These are phyloP conservation scores for Psilocybe cubensis DNA, from an alignment of 768 basidiomycete species.

Conservation along the genomic window DNA sequence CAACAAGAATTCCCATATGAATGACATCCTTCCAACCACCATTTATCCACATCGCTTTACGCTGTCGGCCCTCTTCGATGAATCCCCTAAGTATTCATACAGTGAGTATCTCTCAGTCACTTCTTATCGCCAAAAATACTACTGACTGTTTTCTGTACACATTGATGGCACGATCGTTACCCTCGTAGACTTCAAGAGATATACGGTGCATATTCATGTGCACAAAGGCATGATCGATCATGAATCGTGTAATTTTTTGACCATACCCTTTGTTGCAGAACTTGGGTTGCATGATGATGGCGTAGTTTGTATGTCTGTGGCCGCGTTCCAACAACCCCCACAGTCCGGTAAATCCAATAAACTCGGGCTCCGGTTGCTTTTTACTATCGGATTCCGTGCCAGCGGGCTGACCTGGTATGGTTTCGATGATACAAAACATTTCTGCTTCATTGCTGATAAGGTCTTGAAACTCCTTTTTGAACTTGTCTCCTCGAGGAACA, in stretches of 20 bases:
- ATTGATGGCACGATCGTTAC: conserved; percentile 12
- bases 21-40: conserved; percentile 17
- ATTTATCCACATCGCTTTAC: conserved; percentile 11
- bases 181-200: conserved; percentile 16
- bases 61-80: conserved; percentile 14
- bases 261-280: conserved; percentile 16
- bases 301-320: conserved; percentile 7
- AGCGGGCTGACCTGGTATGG: not conserved
- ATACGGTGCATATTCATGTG: conserved; percentile 20
- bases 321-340: conserved; percentile 13
- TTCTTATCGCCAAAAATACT: too few species aligned
- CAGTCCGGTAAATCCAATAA: conserved; percentile 16
- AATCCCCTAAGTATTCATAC: conserved; percentile 11
- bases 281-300: conserved; percentile 10
- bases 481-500: conserved; percentile 15
- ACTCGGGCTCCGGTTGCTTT: not conserved
- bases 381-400: not conserved
- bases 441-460: conserved; percentile 12
- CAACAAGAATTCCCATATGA: conserved; percentile 16
- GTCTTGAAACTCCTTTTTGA: conserved; percentile 15
- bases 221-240: conserved; percentile 16
- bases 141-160: conserved; percentile 16
- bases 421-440: conserved; percentile 23
- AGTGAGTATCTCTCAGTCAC: not conserved
- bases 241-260: conserved; percentile 13